phyloP scores from a whole-genome alignment of 768 basidiomycete genomes.

The Lactifluus volemus region DNA sequence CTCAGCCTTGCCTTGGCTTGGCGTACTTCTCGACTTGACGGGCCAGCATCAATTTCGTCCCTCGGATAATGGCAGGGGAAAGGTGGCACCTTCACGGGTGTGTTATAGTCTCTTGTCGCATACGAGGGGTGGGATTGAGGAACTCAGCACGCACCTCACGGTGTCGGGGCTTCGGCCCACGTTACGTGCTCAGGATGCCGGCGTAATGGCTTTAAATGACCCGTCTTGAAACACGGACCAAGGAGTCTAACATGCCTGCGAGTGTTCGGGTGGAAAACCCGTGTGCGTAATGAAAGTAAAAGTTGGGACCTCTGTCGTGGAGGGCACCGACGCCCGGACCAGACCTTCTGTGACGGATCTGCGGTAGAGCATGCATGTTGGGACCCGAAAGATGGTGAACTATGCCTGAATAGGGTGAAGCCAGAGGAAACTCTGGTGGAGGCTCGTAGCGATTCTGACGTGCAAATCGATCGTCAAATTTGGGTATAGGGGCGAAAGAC shows the following conservation, averaged over 20 bases:
- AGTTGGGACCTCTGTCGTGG: constrained; percentile 54
- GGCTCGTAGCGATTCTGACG: constrained; percentile 93
- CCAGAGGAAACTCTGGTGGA: constrained; percentile 96
- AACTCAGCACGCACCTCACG: constrained; percentile 41
- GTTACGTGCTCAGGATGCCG: constrained; percentile 61
- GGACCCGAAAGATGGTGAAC: constrained; percentile 89
- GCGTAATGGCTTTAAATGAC: constrained; percentile 30
- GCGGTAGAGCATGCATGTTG: constrained; percentile 59
- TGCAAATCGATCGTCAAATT: constrained; percentile 94
- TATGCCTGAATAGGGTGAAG: constrained; percentile 87
- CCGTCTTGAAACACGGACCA: constrained; percentile 82
- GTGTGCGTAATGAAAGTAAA: constrained; percentile 22
- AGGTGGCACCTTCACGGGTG: no score
- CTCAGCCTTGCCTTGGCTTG: constrained; percentile 47
- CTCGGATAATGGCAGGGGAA: constrained; percentile 48
- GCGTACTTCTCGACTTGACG: constrained; percentile 45
- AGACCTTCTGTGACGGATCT: constrained; percentile 62
- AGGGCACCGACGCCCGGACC: constrained; percentile 69
- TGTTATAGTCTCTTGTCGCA: no score
- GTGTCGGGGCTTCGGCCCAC: constrained; percentile 43
- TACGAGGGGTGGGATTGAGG: no score
- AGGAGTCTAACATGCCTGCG: constrained; percentile 81
- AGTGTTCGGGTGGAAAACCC: constrained; percentile 52
- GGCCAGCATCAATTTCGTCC: constrained; percentile 63
- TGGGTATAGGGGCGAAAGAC: constrained; percentile 96